A percentile compares a stretch with the other conserved stretches of the same genome.
These are phyloP conservation scores for Venturia asperata DNA, from an alignment of 2,329 filamentous ascomycete species.

Conservation along the genomic window DNA sequence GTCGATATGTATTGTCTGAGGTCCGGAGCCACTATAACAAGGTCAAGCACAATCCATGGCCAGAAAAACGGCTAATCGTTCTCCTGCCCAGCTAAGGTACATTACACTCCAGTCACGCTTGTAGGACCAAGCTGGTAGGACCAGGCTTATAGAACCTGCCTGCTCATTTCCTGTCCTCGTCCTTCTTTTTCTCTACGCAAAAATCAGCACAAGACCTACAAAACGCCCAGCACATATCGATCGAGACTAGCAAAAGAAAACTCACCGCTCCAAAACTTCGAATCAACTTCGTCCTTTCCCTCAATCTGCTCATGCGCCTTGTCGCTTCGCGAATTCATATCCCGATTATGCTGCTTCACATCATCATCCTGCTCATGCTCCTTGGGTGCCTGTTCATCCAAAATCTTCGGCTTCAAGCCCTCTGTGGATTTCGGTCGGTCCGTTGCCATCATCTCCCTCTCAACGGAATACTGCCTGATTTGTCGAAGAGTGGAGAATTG, in stretches of 20 bases:
- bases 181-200: neutral
- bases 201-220: slow-evolving; percentile 3
- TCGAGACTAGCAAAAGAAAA: slow-evolving; percentile 17
- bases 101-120: neutral
- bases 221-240: neutral
- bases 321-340: slow-evolving; percentile 38
- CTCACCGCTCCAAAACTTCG: slow-evolving; percentile 36
- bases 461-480: neutral
- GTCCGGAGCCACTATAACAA: no score
- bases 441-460: neutral
- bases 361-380: slow-evolving; percentile 28
- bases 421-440: slow-evolving; percentile 17
- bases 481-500: slow-evolving; percentile 1
- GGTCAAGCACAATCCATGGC: no score
- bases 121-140: no score
- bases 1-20: no score
- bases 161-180: neutral
- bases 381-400: slow-evolving; percentile 31
- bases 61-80: neutral
- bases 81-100: neutral
- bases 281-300: slow-evolving; percentile 36
- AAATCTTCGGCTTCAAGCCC: slow-evolving; percentile 39
- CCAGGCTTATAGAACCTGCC: neutral
- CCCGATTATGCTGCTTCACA: slow-evolving; percentile 39
- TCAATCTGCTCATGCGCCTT: slow-evolving; percentile 35